These are phyloP conservation scores for Anisodus tanguticus DNA, from an alignment of 257 asterid species.

Conservation along the genomic window DNA sequence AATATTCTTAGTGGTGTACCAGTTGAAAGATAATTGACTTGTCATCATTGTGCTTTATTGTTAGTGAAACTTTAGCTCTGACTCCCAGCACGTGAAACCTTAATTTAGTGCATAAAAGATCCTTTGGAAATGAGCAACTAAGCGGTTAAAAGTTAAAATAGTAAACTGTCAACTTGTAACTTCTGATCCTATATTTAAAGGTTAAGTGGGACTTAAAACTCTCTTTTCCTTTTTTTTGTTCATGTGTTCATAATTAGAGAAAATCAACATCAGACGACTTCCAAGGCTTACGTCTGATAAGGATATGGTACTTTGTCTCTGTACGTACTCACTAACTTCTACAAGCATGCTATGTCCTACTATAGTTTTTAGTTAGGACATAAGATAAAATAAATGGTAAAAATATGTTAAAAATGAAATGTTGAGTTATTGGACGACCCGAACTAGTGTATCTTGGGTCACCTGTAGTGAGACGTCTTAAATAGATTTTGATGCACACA, in stretches of 20 bases:
- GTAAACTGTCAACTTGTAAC: background rate
- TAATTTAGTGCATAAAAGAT: background rate
- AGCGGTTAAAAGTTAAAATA: background rate
- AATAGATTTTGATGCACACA: conserved; percentile 21
- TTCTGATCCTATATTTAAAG: background rate
- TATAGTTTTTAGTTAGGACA: conserved; percentile 1
- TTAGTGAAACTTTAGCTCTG: conserved; percentile 15
- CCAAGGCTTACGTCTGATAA: background rate
- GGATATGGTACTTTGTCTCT: background rate
- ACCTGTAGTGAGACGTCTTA: background rate
- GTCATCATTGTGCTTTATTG: background rate
- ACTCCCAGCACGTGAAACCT: conserved; percentile 6
- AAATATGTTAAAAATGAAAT: background rate
- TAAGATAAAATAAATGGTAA: background rate
- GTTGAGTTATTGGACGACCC: background rate
- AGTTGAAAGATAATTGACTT: background rate
- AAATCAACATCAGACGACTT: background rate
- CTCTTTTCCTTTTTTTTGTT: background rate
- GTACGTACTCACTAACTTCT: background rate
- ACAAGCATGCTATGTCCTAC: background rate
- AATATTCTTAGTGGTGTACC: background rate
- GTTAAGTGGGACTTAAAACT: background rate
- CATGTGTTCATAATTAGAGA: background rate
- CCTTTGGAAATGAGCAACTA: background rate
- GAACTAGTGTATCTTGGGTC: background rate